Evolutionary conservation across 1,139 yeast species (phyloP), one percentile per base, ranked within the genome.

Genomic region (Debaryomyces fabryi): DNA sequence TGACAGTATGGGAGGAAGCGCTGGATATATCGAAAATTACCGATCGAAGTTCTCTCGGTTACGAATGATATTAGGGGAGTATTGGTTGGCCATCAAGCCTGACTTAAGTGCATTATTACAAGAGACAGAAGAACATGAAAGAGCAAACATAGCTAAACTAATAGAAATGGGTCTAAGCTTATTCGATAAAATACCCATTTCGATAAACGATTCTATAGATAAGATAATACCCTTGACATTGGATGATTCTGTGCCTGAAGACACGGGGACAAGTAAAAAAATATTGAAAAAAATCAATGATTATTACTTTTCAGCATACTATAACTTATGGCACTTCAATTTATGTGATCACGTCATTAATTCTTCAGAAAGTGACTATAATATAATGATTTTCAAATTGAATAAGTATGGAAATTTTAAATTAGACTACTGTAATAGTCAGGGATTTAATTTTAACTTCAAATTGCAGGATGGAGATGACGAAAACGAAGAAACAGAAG

Each of bases 251-350:
- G 20, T 30, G 2, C 49, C 60, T 51, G 55, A 65, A 42, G 58
- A 59, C 55, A 52, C 64, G 50, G 55, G 59, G 58, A 46, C 50
- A 51, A 48, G 47, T n/a, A 68, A 65, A 49, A 59, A 58, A 39
- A 56, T 67, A 8, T 55, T 71, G 34, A 67, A 69, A 46, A 59
- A 64, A 48, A 64, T 78, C 46, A 82, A 82, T 58, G 88, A 83
- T 55, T 69, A 79, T 45, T 80, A 83, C 57, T 80, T 81, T 58
- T 72, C 81, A 15, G 83, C 89, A 1, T 86, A 83, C 63, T 84
- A 85, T 57, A 84, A 85, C 59, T 74, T 85, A 53, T 87, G 95
- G 95, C 90, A 87, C 62, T 85, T 85, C 60, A 86, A 86, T 58
- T 67, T 87, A 45, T 82, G 91, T 58, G 93, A 86, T 60, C 65